Conservation (phyloP, 2,329 filamentous ascomycete species). For the Hyphodiscus sp. region DNA sequence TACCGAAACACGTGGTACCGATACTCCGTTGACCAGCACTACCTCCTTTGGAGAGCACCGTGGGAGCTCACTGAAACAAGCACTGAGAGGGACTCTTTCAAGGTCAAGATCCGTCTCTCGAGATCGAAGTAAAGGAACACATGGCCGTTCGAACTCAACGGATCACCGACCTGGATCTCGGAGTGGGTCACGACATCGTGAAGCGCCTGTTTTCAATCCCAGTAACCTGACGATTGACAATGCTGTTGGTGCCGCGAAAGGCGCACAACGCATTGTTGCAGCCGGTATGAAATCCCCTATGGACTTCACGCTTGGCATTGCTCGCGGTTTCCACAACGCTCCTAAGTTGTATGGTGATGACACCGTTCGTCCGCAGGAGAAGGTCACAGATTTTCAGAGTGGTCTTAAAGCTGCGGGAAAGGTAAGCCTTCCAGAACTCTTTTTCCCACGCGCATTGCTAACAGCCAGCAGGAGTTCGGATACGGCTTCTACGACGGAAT, state of each 20-base stretch:
- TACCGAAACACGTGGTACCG: constrained; percentile 7
- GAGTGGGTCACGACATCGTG: constrained; percentile 15
- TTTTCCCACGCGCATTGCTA: neutral
- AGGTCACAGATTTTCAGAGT: constrained; percentile 69
- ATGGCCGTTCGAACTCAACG: constrained; percentile 10
- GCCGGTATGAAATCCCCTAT: constrained; percentile 75
- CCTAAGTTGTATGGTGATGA: constrained; percentile 81
- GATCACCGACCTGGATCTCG: constrained; percentile 13
- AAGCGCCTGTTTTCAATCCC: constrained; percentile 23
- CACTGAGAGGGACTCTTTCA: constrained; percentile 24
- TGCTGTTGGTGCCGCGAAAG: constrained; percentile 48
- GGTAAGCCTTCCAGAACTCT: constrained; percentile 29
- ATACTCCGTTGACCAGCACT: constrained; percentile 18
- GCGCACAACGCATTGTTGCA: constrained; percentile 64
- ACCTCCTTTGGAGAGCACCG: constrained; percentile 10
- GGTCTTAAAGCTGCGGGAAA: constrained; percentile 73
- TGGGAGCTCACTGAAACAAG: constrained; percentile 25
- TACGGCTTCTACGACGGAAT: constrained; percentile 77
- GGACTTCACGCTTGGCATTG: constrained; percentile 76
- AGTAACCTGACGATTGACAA: constrained; percentile 43
- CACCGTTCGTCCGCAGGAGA: constrained; percentile 69
- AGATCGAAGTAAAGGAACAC: constrained; percentile 6
- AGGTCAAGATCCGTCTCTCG: constrained; percentile 18
- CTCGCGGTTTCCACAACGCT: constrained; percentile 83
- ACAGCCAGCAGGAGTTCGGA: constrained; percentile 52